phyloP scores from a whole-genome alignment of 352 stramenopile genomes.

The Pythium guiyangense region DNA sequence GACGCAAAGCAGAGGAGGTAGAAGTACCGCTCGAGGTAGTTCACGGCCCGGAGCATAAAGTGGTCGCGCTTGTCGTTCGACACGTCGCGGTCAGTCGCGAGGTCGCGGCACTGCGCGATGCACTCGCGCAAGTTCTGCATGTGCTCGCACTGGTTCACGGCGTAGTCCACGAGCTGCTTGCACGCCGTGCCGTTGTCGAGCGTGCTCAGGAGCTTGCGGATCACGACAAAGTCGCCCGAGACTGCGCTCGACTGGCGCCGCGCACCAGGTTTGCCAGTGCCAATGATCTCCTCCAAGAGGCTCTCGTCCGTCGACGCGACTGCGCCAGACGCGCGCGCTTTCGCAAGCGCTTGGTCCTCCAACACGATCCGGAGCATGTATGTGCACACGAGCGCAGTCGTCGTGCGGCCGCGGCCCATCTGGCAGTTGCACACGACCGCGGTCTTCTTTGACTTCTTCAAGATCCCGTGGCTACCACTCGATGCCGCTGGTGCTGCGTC shows the following conservation, averaged over 20 bases:
- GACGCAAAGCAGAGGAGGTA: slow-evolving; percentile 88
- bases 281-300: slow-evolving; percentile 20
- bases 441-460: slow-evolving; percentile 34
- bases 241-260: slow-evolving; percentile 51
- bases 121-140: slow-evolving; percentile 85
- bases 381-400: slow-evolving; percentile 83
- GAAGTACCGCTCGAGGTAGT: slow-evolving; percentile 89
- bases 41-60: slow-evolving; percentile 82
- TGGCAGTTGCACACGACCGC: slow-evolving; percentile 89
- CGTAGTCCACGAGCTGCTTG: slow-evolving; percentile 68
- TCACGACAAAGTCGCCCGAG: slow-evolving; percentile 66
- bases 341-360: slow-evolving; percentile 23
- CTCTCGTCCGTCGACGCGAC: slow-evolving; percentile 9
- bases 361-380: slow-evolving; percentile 83
- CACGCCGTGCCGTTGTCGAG: slow-evolving; percentile 65
- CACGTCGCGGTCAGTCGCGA: slow-evolving; percentile 70
- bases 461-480: no score
- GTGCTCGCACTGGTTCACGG: slow-evolving; percentile 76
- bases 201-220: slow-evolving; percentile 61
- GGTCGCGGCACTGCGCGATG: slow-evolving; percentile 72
- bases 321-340: no score
- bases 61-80: slow-evolving; percentile 63
- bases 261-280: slow-evolving; percentile 3
- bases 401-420: slow-evolving; percentile 86
- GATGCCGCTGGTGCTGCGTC: not conserved